phyloP scores from a whole-genome alignment of 2,329 filamentous ascomycete genomes.

The Xylaria sp. region DNA sequence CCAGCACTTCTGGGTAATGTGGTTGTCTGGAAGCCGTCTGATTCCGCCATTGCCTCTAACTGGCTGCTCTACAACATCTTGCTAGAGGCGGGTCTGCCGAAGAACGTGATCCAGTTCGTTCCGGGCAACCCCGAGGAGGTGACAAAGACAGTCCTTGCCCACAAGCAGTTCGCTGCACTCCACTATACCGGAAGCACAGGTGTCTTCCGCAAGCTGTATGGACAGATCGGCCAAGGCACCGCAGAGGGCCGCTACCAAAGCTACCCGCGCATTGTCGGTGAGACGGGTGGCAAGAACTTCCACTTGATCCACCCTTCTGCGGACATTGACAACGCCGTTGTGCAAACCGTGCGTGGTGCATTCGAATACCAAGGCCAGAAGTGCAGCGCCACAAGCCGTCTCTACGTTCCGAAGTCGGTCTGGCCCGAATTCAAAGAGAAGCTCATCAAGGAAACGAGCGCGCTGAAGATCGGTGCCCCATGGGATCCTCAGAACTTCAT shows the following conservation, averaged over 20 bases:
- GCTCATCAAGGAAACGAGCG: slow-evolving; percentile 74
- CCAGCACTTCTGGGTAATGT: slow-evolving; percentile 94
- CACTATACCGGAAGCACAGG: slow-evolving; percentile 95
- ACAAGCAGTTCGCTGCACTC: slow-evolving; percentile 86
- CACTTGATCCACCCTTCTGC: slow-evolving; percentile 83
- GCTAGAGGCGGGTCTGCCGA: slow-evolving; percentile 88
- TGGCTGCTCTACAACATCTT: slow-evolving; percentile 92
- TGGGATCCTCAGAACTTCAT: slow-evolving; percentile 81
- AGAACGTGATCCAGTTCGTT: slow-evolving; percentile 92
- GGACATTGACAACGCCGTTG: slow-evolving; percentile 80
- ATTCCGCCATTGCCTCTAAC: slow-evolving; percentile 87
- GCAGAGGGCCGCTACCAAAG: slow-evolving; percentile 83
- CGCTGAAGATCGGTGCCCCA: slow-evolving; percentile 77
- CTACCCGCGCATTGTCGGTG: slow-evolving; percentile 89
- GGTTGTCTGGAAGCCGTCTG: slow-evolving; percentile 96
- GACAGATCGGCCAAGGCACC: slow-evolving; percentile 83
- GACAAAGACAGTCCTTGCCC: slow-evolving; percentile 79
- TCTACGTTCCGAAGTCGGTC: slow-evolving; percentile 80
- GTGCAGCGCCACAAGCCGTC: slow-evolving; percentile 84
- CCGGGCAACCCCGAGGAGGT: slow-evolving; percentile 88
- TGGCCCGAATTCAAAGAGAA: slow-evolving; percentile 77
- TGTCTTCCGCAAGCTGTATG: slow-evolving; percentile 90
- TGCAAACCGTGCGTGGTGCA: slow-evolving; percentile 85
- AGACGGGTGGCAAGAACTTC: slow-evolving; percentile 96
- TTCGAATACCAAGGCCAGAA: slow-evolving; percentile 95